A percentile compares a stretch with the other conserved stretches of the same genome.
Evolutionary conservation across 805 yeast species (phyloP).

Genomic region (Candida ponderosae): DNA sequence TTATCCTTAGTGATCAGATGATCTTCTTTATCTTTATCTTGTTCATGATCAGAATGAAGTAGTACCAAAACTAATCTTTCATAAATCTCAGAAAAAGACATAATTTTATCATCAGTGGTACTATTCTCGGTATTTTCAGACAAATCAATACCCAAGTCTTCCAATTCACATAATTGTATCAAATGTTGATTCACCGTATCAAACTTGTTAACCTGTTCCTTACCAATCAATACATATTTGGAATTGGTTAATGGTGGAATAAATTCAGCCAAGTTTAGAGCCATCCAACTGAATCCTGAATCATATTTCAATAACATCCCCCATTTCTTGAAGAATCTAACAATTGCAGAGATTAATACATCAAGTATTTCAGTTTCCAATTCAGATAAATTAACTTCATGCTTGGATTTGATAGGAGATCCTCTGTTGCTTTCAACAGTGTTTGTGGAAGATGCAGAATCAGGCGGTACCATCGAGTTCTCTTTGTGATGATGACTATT

Average conservation of each 20-base stretch:
- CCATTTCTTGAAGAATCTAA: constrained; percentile 69
- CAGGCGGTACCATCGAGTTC: constrained; percentile 3
- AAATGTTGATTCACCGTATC: constrained; percentile 14
- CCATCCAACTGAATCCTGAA: constrained; percentile 81
- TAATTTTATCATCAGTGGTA: constrained; percentile 15
- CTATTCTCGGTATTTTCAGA: constrained; percentile 12
- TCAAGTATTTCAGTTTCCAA: constrained; percentile 47
- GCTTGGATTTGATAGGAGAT: too few relatives aligned
- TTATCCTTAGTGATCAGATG: constrained; percentile 13
- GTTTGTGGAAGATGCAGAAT: too few relatives aligned
- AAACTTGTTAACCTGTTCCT: constrained; percentile 12
- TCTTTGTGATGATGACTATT: constrained; percentile 12
- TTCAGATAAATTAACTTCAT: constrained; percentile 12
- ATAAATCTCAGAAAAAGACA: constrained; percentile 60
- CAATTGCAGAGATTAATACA: constrained; percentile 50
- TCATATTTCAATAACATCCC: constrained; percentile 71
- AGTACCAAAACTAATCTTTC: constrained; percentile 72
- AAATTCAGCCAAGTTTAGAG: constrained; percentile 86
- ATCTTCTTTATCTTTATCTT: background rate
- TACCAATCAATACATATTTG: constrained; percentile 17
- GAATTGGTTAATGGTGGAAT: constrained; percentile 41
- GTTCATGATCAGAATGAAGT: constrained; percentile 38
- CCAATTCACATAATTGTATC: constrained; percentile 9
- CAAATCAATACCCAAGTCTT: background rate
- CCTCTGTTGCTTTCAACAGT: too few relatives aligned